A percentile compares a stretch with the other conserved stretches of the same genome.
Conservation (phyloP, 306 rosid genomes). For the Medicago ruthenica region DNA sequence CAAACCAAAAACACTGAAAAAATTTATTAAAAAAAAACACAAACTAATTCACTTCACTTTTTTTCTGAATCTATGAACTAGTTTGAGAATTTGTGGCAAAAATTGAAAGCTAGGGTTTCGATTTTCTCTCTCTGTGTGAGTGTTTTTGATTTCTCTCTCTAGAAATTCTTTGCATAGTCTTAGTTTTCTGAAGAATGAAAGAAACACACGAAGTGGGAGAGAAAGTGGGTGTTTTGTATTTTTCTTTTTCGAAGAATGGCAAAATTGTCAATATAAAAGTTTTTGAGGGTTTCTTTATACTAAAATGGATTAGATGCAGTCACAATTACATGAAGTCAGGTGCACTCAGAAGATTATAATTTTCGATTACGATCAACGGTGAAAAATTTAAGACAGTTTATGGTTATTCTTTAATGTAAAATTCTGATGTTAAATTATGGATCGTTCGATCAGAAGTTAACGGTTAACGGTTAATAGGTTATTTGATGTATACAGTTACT, state of each 20-base stretch:
- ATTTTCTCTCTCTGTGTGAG: neutral
- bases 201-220: constrained; percentile 39
- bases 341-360: no score
- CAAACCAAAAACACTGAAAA: constrained; percentile 37
- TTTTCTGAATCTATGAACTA: constrained; percentile 10
- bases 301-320: no score
- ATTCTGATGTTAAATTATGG: no score
- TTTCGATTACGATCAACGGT: no score
- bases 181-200: constrained; percentile 28
- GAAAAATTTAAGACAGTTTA: no score
- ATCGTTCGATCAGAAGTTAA: no score
- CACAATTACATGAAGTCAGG: no score
- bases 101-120: constrained; percentile 37
- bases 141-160: constrained; percentile 20
- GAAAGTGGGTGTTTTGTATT: constrained; percentile 25
- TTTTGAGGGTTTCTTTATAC: constrained; percentile 38
- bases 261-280: constrained; percentile 35
- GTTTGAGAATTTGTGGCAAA: constrained; percentile 24
- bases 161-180: constrained; percentile 28
- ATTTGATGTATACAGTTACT: no score
- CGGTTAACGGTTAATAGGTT: no score
- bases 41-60: neutral
- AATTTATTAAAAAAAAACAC: neutral
- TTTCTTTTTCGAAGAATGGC: neutral
- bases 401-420: no score